These are phyloP conservation scores for Saccharomycopsis olivae DNA, from an alignment of 805 yeast species.

Conservation along the genomic window DNA sequence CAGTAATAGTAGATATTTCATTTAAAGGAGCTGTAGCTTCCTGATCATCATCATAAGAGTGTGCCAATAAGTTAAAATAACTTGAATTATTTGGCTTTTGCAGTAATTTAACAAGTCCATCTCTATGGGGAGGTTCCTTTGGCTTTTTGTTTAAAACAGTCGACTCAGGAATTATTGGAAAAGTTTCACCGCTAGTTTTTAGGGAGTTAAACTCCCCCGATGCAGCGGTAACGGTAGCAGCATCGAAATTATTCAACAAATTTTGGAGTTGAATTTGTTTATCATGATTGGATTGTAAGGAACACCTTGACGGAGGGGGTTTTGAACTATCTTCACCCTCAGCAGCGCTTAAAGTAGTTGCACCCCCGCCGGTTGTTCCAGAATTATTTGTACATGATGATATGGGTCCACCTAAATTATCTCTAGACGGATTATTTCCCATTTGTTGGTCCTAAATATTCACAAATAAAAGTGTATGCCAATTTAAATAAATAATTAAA, in stretches of 20 bases:
- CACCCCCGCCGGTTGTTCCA: background rate
- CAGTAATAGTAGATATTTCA: background rate
- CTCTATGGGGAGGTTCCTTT: too few relatives aligned
- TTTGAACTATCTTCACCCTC: constrained; percentile 10
- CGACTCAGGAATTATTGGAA: background rate
- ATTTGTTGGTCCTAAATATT: constrained; percentile 4
- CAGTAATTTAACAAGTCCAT: too few relatives aligned
- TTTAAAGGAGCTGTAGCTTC: background rate
- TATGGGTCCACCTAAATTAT: too few relatives aligned
- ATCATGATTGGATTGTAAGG: background rate
- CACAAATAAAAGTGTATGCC: too few relatives aligned
- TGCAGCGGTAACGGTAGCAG: too few relatives aligned
- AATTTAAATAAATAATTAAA: too few relatives aligned
- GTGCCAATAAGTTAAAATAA: constrained; percentile 1
- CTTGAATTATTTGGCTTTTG: background rate
- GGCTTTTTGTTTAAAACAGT: background rate
- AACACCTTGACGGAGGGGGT: constrained; percentile 19
- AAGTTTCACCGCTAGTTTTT: too few relatives aligned
- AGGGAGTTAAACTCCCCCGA: background rate
- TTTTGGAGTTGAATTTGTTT: background rate
- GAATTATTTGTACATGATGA: constrained; percentile 2
- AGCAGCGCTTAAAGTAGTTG: background rate
- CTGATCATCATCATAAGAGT: constrained; percentile 1
- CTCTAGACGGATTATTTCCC: constrained; percentile 10
- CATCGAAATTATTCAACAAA: too few relatives aligned